Conservation (phyloP, 768 basidiomycete genomes). For the Pluteus cervinus region DNA sequence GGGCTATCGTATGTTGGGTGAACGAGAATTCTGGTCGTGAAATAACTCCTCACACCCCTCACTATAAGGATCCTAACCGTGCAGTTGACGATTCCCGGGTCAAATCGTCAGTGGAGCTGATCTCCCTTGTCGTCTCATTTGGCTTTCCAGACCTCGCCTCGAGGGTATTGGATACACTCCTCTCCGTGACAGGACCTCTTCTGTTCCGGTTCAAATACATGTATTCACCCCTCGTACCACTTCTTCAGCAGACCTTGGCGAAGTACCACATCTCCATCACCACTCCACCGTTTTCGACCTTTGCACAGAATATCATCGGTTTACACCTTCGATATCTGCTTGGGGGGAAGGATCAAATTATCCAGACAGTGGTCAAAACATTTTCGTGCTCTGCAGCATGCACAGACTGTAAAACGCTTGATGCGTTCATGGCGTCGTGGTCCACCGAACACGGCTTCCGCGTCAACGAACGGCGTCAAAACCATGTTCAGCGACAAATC, state of each 20-base stretch:
- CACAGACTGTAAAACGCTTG: conserved; percentile 18
- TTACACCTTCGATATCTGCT: conserved; percentile 22
- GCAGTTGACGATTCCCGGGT: too few relatives aligned
- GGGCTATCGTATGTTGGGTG: too few relatives aligned
- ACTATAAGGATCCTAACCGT: too few relatives aligned
- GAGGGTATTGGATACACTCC: too few relatives aligned
- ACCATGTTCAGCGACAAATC: not conserved
- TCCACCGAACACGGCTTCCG: conserved; percentile 10
- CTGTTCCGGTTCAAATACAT: conserved; percentile 19
- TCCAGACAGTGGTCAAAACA: conserved; percentile 12
- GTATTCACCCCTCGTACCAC: conserved; percentile 20
- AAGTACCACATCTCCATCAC: conserved; percentile 12
- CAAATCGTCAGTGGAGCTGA: too few relatives aligned
- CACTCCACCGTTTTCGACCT: conserved; percentile 20
- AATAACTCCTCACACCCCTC: too few relatives aligned
- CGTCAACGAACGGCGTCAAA: not conserved
- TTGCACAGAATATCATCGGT: conserved; percentile 22
- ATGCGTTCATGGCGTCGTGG: conserved; percentile 17
- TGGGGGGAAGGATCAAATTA: conserved; percentile 13
- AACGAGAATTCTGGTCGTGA: too few relatives aligned
- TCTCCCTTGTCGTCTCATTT: too few relatives aligned
- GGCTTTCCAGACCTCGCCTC: too few relatives aligned
- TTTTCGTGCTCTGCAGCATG: conserved; percentile 17
- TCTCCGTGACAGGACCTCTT: too few relatives aligned
- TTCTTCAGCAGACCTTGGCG: conserved; percentile 13